Percentiles rank a stretch among this genome's conserved stretches.
phyloP scores from a whole-genome alignment of 352 stramenopile species.

The Globisporangium polare region DNA sequence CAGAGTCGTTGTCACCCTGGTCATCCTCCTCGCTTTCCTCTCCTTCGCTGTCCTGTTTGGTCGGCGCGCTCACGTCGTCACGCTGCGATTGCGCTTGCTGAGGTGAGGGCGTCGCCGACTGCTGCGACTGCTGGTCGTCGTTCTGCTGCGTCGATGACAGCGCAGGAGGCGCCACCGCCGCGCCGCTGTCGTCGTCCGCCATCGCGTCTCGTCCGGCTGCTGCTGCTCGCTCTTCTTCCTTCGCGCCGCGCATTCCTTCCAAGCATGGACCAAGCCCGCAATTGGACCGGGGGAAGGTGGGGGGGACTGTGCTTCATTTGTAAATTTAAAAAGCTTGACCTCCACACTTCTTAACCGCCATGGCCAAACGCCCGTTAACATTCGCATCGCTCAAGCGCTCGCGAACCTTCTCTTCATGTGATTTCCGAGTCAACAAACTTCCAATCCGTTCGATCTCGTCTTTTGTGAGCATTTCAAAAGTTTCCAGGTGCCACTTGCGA shows the following conservation, averaged over 20 bases:
- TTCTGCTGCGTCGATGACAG: background rate
- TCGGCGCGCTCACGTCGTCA: background rate
- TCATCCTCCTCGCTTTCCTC: background rate
- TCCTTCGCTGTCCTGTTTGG: background rate
- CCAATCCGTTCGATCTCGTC: no score
- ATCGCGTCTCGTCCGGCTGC: conserved; percentile 1
- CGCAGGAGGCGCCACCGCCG: background rate
- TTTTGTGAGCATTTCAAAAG: no score
- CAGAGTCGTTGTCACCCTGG: background rate
- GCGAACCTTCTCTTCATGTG: no score
- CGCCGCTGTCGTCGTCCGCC: conserved; percentile 2
- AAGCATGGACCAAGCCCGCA: no score
- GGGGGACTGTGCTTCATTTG: no score
- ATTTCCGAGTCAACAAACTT: no score
- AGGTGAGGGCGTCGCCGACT: background rate
- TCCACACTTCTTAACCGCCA: no score
- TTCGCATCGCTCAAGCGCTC: no score
- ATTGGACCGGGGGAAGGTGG: no score
- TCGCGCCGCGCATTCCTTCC: background rate
- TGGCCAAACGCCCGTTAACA: no score
- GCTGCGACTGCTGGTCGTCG: background rate
- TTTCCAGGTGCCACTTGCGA: no score
- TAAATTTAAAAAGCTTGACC: no score
- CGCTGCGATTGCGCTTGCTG: background rate
- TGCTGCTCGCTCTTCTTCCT: background rate